Percentiles rank a stretch among this genome's conserved stretches.
These are phyloP conservation scores for Theobroma cacao DNA, from an alignment of 345 rosid genomes.

Conservation along the genomic window DNA sequence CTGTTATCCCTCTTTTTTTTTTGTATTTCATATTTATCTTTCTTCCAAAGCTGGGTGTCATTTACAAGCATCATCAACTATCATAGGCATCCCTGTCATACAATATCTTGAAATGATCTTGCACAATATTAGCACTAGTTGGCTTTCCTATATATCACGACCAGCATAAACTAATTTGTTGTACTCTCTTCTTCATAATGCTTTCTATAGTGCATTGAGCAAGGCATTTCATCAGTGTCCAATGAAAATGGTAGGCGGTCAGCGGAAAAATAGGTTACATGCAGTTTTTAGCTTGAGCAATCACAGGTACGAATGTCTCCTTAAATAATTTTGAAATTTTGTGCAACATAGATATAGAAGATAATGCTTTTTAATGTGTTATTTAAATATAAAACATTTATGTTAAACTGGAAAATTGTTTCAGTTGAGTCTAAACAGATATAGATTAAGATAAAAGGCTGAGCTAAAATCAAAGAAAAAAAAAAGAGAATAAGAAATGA, in stretches of 20 bases:
- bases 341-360: background rate
- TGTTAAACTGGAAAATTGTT: background rate
- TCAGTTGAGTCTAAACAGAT: background rate
- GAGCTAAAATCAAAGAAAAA: background rate
- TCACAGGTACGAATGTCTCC: conserved; percentile 24
- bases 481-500: background rate
- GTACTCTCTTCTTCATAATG: background rate
- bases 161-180: background rate
- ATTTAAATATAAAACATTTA: background rate
- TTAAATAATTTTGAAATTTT: background rate
- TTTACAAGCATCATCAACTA: background rate
- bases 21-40: background rate
- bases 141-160: conserved; percentile 6
- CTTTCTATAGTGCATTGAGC: conserved; percentile 70
- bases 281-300: conserved; percentile 16
- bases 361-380: background rate
- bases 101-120: background rate
- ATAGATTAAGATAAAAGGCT: background rate
- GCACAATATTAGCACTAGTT: background rate
- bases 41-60: background rate
- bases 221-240: conserved; percentile 57
- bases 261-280: conserved; percentile 24
- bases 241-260: conserved; percentile 26
- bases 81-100: background rate
- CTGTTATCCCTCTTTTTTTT: background rate